Base-by-base conservation (phyloP, 176 grass and related monocot genomes). In the Guadua angustifolia region DNA sequence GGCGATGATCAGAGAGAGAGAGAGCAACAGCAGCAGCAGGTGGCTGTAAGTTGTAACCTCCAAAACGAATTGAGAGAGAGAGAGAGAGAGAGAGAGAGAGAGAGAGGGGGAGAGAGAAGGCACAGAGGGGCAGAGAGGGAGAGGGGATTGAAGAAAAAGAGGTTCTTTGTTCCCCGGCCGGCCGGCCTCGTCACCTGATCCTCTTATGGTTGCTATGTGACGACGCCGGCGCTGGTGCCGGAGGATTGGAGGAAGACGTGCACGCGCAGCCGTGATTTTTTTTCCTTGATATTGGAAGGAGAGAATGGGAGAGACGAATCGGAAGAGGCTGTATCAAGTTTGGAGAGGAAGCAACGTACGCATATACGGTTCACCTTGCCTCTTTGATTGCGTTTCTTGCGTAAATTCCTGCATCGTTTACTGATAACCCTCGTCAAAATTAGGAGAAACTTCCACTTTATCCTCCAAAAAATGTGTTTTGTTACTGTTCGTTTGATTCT, bases 341-440 rank as follows among this genome's bases (percentile, higher is more conserved):
- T 98, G 95, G 95, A 88, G 81, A 62, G 95, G 95, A 82, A 98
- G 82, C 92, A 95, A 98, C 74, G 92, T 97, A 86, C 24, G 88
- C 78, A 14, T 19, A 15, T n/a, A 35, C 12, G 13, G 22, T 33
- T 85, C 40, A 29, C 85, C 40, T 72, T n/a, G 19, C 19, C 17
- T 78, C 38, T 71, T 44, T 43, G 6, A 12, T 64, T 24, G 25
- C 49, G 13, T 68, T 66, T 43, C 2, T 59, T 14, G 25, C 4
- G 25, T 47, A 24, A 16, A 4, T 12, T 81, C 58, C 63, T n/a
- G 4, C 56, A 39, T 35, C 3, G 15, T 57, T 66, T 69, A 8
- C 13, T 59, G 18, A 18, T 40, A 59, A 85, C 66, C 15, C 25
- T 69, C 10, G 29, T 25, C 11, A 6, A 21, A 24, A 67, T 52